Conservation (phyloP, 495 filamentous ascomycete genomes). For the Pseudoneurospora amorphoporcata region DNA sequence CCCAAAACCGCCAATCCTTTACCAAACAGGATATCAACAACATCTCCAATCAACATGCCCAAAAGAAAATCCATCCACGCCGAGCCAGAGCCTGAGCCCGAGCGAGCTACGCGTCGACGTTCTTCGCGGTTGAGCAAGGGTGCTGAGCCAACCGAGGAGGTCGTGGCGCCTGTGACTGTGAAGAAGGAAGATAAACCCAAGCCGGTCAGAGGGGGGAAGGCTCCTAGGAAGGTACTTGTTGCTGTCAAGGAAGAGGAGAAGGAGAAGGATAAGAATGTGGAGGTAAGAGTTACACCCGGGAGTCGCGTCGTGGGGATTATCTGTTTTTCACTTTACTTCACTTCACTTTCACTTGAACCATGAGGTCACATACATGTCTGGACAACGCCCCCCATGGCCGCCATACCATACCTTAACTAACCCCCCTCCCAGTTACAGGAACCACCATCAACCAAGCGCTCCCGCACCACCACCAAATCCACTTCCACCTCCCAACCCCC, state of each 20-base stretch:
- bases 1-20: background rate
- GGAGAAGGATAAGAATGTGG: background rate
- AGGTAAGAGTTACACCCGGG: background rate
- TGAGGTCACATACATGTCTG: background rate
- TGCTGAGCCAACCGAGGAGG: background rate
- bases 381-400: too few species aligned
- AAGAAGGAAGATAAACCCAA: background rate
- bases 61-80: slow-evolving; percentile 27
- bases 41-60: slow-evolving; percentile 15
- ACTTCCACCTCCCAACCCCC: background rate
- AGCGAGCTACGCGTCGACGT: background rate
- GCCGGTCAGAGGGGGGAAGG: background rate
- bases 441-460: slow-evolving; percentile 2
- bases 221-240: background rate
- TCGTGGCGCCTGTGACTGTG: background rate
- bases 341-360: background rate
- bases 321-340: background rate
- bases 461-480: background rate
- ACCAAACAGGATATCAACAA: background rate
- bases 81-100: background rate
- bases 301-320: background rate
- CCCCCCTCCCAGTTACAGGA: background rate
- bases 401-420: too few species aligned
- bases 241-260: background rate
- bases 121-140: background rate